These are phyloP conservation scores for Singerocomus inundabilis DNA, from an alignment of 1,284 basidiomycete genomes.

Conservation along the genomic window DNA sequence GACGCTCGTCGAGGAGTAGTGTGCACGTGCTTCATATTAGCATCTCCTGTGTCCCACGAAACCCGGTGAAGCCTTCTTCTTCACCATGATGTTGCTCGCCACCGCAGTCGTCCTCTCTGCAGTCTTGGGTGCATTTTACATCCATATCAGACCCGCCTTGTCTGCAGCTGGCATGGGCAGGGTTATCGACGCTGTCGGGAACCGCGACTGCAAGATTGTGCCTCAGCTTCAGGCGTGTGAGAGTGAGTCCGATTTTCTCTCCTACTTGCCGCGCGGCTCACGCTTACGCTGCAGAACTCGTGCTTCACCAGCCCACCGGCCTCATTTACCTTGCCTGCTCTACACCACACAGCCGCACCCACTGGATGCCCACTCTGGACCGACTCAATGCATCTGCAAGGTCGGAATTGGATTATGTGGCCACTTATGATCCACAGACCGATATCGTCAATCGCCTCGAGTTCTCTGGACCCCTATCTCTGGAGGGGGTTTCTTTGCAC, in stretches of 20 bases:
- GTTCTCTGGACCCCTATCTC: slow-evolving; percentile 39
- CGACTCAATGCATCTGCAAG: slow-evolving; percentile 47
- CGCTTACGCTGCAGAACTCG: slow-evolving; percentile 42
- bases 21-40: no score
- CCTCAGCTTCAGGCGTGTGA: slow-evolving; percentile 64
- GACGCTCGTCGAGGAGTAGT: no score
- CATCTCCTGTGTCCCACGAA: no score
- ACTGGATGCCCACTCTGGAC: slow-evolving; percentile 54
- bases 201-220: slow-evolving; percentile 46
- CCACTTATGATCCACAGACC: slow-evolving; percentile 54
- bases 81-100: slow-evolving; percentile 5
- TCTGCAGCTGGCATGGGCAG: slow-evolving; percentile 44
- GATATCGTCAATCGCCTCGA: slow-evolving; percentile 46
- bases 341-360: slow-evolving; percentile 43
- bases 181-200: slow-evolving; percentile 42
- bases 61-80: background rate
- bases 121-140: slow-evolving; percentile 35
- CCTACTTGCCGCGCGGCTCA: background rate
- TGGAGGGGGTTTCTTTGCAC: slow-evolving; percentile 56
- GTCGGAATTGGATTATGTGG: slow-evolving; percentile 55
- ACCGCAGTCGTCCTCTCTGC: slow-evolving; percentile 31
- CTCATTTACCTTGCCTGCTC: slow-evolving; percentile 73
- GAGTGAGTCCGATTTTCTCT: slow-evolving; percentile 41
- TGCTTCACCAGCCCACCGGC: slow-evolving; percentile 55
- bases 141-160: slow-evolving; percentile 43